A percentile compares a stretch with the other conserved stretches of the same genome.
phyloP scores from a whole-genome alignment of 78 protist genomes.

The Dictyostelium purpureum region DNA sequence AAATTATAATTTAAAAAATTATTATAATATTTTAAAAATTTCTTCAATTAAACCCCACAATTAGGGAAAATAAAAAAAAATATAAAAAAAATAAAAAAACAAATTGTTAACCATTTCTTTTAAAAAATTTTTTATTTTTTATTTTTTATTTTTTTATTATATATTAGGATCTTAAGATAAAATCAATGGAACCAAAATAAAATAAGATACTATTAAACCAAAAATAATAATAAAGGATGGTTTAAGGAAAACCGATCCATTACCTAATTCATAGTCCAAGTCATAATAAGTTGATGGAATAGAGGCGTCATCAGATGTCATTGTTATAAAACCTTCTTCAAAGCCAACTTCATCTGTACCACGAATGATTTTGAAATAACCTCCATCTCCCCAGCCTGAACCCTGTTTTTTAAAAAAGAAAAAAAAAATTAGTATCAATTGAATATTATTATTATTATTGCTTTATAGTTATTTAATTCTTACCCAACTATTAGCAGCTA shows the following conservation, averaged over 20 bases:
- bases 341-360: background rate
- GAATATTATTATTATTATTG: no score
- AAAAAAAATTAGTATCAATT: no score
- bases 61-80: no score
- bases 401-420: no score
- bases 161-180: no score
- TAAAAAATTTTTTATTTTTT: no score
- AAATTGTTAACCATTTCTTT: no score
- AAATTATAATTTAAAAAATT: background rate
- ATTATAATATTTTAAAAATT: no score
- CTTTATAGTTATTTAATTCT: no score
- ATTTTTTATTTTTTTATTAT: no score
- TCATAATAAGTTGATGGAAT: background rate
- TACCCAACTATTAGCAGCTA: slow-evolving; percentile 50
- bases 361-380: slow-evolving; percentile 7
- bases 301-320: background rate
- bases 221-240: background rate
- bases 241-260: background rate
- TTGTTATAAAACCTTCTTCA: slow-evolving; percentile 8
- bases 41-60: no score
- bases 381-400: slow-evolving; percentile 34
- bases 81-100: no score
- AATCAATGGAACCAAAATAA: slow-evolving; percentile 3
- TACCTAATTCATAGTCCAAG: background rate
- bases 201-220: background rate